Evolutionary conservation across 345 rosid species (phyloP).

Genomic region (Alliaria petiolata): DNA sequence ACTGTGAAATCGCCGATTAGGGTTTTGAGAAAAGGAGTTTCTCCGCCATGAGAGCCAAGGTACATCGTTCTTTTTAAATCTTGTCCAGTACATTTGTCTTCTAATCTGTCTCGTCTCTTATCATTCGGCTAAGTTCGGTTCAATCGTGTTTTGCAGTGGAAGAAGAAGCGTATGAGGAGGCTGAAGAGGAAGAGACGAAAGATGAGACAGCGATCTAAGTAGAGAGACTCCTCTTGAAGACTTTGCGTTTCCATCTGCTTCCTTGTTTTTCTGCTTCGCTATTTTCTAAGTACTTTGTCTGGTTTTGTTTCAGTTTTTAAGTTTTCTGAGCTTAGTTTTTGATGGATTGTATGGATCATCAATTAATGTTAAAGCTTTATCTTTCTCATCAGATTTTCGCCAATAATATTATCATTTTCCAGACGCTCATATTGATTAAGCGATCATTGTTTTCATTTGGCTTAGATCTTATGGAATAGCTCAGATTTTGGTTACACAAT

Average conservation of each 20-base stretch:
- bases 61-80: neutral
- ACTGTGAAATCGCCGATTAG: neutral
- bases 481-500: neutral
- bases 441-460: neutral
- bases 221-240: constrained; percentile 40
- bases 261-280: neutral
- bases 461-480: neutral
- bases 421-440: neutral
- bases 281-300: constrained; percentile 13
- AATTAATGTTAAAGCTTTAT: neutral
- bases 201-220: constrained; percentile 99
- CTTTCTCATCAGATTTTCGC: neutral
- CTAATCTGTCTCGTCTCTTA: neutral
- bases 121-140: neutral
- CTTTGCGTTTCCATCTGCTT: constrained; percentile 7
- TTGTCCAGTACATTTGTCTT: neutral
- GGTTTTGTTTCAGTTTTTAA: constrained; percentile 1
- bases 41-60: constrained; percentile 87
- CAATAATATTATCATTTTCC: neutral
- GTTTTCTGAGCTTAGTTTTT: constrained; percentile 6
- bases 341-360: constrained; percentile 23
- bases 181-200: constrained; percentile 99
- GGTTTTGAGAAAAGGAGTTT: constrained; percentile 13
- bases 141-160: constrained; percentile 56
- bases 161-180: constrained; percentile 99